Evolutionary conservation across 129 eudicot genomes (phyloP).

Genomic region (Flaveria linearis): DNA sequence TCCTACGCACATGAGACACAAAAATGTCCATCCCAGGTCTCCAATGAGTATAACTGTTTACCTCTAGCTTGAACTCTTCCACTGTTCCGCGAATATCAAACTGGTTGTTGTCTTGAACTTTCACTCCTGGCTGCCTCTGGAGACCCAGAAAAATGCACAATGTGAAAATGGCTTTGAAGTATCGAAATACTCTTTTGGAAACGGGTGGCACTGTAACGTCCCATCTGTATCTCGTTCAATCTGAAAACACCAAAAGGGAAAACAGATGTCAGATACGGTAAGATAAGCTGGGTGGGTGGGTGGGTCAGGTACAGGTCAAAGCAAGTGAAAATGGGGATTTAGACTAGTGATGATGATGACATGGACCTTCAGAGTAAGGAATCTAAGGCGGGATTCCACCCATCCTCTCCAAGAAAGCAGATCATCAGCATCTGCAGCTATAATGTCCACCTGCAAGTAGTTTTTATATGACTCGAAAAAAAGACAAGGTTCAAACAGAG

Average conservation of each 20-base stretch:
- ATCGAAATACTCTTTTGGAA: constrained; percentile 38
- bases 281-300: no score
- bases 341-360: constrained; percentile 12
- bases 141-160: constrained; percentile 46
- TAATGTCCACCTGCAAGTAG: constrained; percentile 45
- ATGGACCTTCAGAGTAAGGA: constrained; percentile 39
- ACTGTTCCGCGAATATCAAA: constrained; percentile 39
- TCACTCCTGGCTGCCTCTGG: constrained; percentile 46
- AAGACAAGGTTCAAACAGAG: constrained; percentile 43
- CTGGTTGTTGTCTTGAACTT: constrained; percentile 41
- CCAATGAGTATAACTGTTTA: constrained; percentile 34
- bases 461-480: constrained; percentile 49
- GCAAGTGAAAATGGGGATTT: neutral
- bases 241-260: constrained; percentile 18
- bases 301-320: neutral
- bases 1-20: constrained; percentile 45
- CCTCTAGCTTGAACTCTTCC: constrained; percentile 30
- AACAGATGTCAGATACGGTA: neutral
- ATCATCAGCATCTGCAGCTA: constrained; percentile 43
- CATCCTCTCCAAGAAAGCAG: constrained; percentile 49
- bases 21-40: constrained; percentile 44
- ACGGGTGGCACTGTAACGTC: constrained; percentile 45
- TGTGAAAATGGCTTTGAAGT: constrained; percentile 36
- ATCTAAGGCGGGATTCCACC: constrained; percentile 51
- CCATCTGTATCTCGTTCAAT: constrained; percentile 37